These are phyloP conservation scores for Colletotrichum tabaci DNA, from an alignment of 2,329 filamentous ascomycete species.

Conservation along the genomic window DNA sequence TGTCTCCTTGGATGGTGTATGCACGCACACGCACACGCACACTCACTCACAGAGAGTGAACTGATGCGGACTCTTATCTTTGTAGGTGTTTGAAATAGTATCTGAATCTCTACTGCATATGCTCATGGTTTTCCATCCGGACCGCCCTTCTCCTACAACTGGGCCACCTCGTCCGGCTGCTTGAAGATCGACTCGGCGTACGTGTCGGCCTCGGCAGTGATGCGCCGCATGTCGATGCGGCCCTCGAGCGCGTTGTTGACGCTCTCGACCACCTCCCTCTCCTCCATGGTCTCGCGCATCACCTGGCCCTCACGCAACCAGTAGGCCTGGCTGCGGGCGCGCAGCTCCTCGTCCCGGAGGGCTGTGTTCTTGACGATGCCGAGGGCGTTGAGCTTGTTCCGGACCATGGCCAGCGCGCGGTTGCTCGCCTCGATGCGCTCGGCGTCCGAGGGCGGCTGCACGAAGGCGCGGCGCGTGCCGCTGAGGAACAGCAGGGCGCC, in stretches of 20 bases:
- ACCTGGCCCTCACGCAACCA: conserved; percentile 84
- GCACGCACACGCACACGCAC: no score
- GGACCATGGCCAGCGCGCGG: conserved; percentile 69
- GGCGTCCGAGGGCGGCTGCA: conserved; percentile 70
- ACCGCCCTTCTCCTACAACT: conserved; percentile 25
- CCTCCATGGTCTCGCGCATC: conserved; percentile 83
- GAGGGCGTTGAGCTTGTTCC: conserved; percentile 79
- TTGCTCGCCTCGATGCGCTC: conserved; percentile 76
- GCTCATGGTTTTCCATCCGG: background rate
- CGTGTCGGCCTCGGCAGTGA: conserved; percentile 75
- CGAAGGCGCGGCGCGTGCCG: conserved; percentile 84
- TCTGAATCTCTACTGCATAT: background rate
- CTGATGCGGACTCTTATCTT: background rate
- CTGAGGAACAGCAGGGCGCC: conserved; percentile 81
- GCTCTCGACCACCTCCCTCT: conserved; percentile 80
- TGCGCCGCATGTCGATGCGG: conserved; percentile 73
- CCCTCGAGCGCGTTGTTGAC: conserved; percentile 77
- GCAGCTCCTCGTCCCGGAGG: conserved; percentile 79
- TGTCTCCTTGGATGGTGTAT: background rate
- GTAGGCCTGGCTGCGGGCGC: conserved; percentile 77
- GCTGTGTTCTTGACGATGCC: conserved; percentile 87
- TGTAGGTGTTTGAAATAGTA: background rate
- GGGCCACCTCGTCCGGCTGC: conserved; percentile 46
- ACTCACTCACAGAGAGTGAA: no score
- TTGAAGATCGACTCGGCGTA: conserved; percentile 66